Evolutionary conservation across 768 basidiomycete species (phyloP).

Genomic region (Amanita rubescens): DNA sequence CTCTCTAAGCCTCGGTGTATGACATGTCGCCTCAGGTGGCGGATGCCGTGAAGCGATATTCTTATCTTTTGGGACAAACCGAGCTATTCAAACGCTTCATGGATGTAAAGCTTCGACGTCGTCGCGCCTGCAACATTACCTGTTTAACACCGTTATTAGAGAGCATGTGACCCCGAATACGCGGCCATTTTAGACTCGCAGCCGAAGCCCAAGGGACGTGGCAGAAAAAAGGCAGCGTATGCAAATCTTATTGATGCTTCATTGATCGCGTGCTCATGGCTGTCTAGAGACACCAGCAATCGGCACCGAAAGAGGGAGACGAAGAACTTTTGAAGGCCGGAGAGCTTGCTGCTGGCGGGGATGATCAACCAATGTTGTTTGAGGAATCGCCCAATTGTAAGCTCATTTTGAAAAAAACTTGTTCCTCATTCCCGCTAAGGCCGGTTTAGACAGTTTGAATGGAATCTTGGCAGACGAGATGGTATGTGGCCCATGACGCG

Average conservation of each 20-base stretch:
- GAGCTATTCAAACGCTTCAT: constrained; percentile 98
- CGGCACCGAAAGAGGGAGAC: constrained; percentile 97
- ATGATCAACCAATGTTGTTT: constrained; percentile 91
- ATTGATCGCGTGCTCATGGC: background rate
- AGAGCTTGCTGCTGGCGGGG: too few species aligned
- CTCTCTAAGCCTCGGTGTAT: constrained; percentile 7
- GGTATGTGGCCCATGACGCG: constrained; percentile 29
- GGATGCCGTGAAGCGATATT: constrained; percentile 94
- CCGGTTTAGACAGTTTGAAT: constrained; percentile 94
- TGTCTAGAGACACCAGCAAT: constrained; percentile 56
- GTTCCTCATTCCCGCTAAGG: constrained; percentile 28
- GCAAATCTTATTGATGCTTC: background rate
- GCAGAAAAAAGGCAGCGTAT: constrained; percentile 71
- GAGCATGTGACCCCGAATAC: constrained; percentile 88
- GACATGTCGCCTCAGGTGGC: constrained; percentile 48
- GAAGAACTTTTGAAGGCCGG: constrained; percentile 90
- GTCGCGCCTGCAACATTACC: background rate
- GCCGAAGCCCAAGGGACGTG: constrained; percentile 76
- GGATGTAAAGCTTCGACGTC: constrained; percentile 72
- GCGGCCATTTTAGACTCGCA: constrained; percentile 85
- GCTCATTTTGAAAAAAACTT: constrained; percentile 20
- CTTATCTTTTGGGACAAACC: constrained; percentile 93
- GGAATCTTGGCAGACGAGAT: constrained; percentile 98
- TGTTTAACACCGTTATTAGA: constrained; percentile 32
- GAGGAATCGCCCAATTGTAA: constrained; percentile 89